Evolutionary conservation across 2,329 filamentous ascomycete genomes (phyloP).

Genomic region (Didymella exigua): DNA sequence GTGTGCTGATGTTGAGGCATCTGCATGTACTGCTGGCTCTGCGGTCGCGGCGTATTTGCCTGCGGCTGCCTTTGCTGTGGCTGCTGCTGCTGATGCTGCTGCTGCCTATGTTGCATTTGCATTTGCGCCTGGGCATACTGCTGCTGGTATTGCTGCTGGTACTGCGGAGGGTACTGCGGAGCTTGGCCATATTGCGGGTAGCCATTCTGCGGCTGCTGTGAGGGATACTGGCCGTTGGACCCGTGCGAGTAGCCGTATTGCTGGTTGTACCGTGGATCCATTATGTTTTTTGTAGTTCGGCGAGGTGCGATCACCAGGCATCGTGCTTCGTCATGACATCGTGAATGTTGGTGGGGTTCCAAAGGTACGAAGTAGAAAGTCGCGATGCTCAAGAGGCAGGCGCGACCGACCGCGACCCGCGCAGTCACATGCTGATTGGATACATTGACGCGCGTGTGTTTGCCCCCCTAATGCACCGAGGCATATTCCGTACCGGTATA

Average conservation of each 20-base stretch:
- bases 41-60: slow-evolving; percentile 28
- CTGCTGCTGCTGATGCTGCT: slow-evolving; percentile 28
- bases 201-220: slow-evolving; percentile 33
- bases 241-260: slow-evolving; percentile 38
- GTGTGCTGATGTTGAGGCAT: slow-evolving; percentile 19
- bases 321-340: slow-evolving; percentile 26
- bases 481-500: background rate
- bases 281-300: slow-evolving; percentile 10
- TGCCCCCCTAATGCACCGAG: slow-evolving; percentile 7
- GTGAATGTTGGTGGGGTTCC: slow-evolving; percentile 19
- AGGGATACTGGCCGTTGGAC: slow-evolving; percentile 39
- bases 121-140: slow-evolving; percentile 31
- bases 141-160: slow-evolving; percentile 28
- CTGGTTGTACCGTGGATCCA: slow-evolving; percentile 47
- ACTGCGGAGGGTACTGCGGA: slow-evolving; percentile 30
- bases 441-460: slow-evolving; percentile 6
- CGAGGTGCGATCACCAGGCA: slow-evolving; percentile 21
- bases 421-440: slow-evolving; percentile 20
- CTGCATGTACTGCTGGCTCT: slow-evolving; percentile 34
- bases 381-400: slow-evolving; percentile 11
- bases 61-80: slow-evolving; percentile 24
- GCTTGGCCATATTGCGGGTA: slow-evolving; percentile 38
- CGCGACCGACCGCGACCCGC: slow-evolving; percentile 11
- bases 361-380: slow-evolving; percentile 10
- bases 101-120: slow-evolving; percentile 31